Evolutionary conservation across 1,139 yeast species (phyloP), one percentile per base, ranked within the genome.

Genomic region (Sugiyamaella grinbergsii): DNA sequence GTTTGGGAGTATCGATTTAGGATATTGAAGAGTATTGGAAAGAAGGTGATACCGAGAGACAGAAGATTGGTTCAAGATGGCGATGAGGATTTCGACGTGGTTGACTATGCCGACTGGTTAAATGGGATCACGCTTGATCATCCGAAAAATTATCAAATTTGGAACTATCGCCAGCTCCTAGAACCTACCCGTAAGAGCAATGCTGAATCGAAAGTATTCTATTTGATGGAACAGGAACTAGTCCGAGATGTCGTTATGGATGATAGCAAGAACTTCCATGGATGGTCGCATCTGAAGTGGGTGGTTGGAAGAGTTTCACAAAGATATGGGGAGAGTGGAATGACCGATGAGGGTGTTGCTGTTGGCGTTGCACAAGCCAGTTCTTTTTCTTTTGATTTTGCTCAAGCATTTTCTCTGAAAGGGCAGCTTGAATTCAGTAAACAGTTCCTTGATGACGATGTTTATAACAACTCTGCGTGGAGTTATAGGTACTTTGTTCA

Each of bases 381-480:
- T n/a, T n/a, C 26, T 22, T 4, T 4, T 13, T 22, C 80, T 67
- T 61, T 62, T 68, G 24, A 71, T 72, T 48, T 65, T 64, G 26
- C 18, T 4, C 58, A 66, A 31, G 32, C 47, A 47, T 52, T 51
- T 46, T 44, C 55, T 16, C 51, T 58, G 26, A 66, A 58, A 6
- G 68, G 66, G 34, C 96, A 90, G 62, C 58, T 81, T n/a, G 66
- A 63, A 6, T 84, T 79, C 63, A 75, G 80, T 1, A 74, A 76
- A n/a, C 56, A 58, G 16, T 68, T 80, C 58, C 68, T 94, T 8
- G 68, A 70, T 5, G 62, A 70, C 6, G 99, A 93, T 67, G 79
- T 88, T 18, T 75, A 89, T 61, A 93, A 93, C 70, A 94, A 93
- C 67, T 86, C 96, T 50, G 97, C 95, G 0, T 93, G 99, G 99